Evolutionary conservation across 345 rosid genomes (phyloP).

Genomic region (Angophora floribunda): DNA sequence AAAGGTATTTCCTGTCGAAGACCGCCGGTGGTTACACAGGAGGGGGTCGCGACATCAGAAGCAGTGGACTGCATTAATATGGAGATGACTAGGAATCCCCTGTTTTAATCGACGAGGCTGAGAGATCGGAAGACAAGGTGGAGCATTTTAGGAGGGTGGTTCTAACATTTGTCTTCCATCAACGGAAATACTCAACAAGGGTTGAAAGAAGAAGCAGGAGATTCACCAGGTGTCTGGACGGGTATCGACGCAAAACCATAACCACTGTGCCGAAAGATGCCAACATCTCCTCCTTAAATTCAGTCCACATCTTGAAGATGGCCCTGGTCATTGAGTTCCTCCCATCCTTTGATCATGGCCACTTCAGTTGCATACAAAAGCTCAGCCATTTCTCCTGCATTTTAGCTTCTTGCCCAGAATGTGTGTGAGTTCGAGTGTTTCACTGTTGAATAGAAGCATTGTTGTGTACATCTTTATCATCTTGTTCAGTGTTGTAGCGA

Average conservation of each 20-base stretch:
- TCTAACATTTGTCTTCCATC: not conserved
- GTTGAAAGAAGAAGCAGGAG: not conserved
- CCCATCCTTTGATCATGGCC: not conserved
- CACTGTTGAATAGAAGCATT: not conserved
- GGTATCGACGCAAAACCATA: not conserved
- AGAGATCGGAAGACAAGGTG: not conserved
- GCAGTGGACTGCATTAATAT: not conserved
- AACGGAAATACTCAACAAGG: not conserved
- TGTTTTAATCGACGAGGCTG: not conserved
- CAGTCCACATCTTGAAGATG: not conserved
- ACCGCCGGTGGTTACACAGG: not conserved
- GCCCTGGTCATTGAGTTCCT: not conserved
- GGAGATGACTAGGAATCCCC: not conserved
- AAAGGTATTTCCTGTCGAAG: not conserved
- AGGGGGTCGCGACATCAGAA: not conserved
- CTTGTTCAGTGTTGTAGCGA: not conserved
- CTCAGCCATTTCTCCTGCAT: not conserved
- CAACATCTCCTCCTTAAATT: not conserved
- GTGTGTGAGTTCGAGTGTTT: not conserved
- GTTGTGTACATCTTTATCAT: not conserved
- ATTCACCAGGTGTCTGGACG: not conserved
- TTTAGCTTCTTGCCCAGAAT: not conserved
- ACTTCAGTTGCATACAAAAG: not conserved
- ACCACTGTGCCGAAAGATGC: not conserved
- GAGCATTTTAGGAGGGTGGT: not conserved